Evolutionary conservation across 2,329 filamentous ascomycete species (phyloP), one percentile per base, ranked within the genome.

Genomic region (Pseudocercospora eumusae): DNA sequence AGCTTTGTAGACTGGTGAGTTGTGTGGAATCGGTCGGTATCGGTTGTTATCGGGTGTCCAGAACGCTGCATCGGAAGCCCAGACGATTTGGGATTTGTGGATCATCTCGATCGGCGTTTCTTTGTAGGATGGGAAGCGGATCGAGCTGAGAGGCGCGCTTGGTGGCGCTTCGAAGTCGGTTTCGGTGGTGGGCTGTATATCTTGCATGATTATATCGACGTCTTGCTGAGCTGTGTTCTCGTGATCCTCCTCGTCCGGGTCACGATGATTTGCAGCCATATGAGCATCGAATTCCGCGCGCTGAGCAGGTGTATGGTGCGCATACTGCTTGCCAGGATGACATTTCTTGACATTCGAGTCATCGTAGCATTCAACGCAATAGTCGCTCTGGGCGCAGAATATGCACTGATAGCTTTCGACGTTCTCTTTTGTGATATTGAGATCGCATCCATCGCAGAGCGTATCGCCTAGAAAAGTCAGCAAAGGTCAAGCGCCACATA

Each of bases 1-100:
- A 10, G 50, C 50, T 33, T 54, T 54, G 50, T 54, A 54, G 23
- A 54, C 25, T 20, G 50, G 50, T 18, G 50, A 54, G 44, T 49
- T 6, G 44, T 23, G 20, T n/a, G 44, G n/a, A 5, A 54, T 20
- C 6, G 18, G 9, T 54, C 25, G 11, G 11, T 15, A n/a, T 3
- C n/a, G n/a, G 13, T 31, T 54, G 6, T 33, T 25, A 6, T 27
- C 25, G 1, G 28, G 50, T 8, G 21, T 54, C 50, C 50, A 54
- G 50, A 25, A 33, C 20, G 50, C 25, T 18, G 50, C 18, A 11
- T 54, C 50, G 11, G 25, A 28, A 25, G 50, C 28, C 50, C 50
- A 54, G 50, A 28, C 18, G 11, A 54, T 20, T 27, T 54, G 25
- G 13, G 25, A 33, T 13, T 54, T 28, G 50, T 54, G 50, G 25